Evolutionary conservation across 495 filamentous ascomycete species (phyloP).

Genomic region (Penicillium fimorum): DNA sequence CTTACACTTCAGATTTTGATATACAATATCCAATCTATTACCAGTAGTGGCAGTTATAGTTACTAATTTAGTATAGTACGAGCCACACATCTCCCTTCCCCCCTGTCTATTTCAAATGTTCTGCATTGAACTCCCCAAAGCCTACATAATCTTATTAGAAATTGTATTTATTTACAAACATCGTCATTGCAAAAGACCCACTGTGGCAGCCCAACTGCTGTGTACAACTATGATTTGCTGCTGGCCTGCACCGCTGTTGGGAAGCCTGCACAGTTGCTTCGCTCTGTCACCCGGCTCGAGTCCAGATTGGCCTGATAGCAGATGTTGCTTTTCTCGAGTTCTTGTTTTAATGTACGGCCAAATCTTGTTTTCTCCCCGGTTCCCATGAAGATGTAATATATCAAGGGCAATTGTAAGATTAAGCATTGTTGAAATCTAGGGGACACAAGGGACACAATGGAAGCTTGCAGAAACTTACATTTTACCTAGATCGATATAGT

Average conservation of each 20-base stretch:
- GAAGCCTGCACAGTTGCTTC: conserved; percentile 27
- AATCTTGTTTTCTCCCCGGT: background rate
- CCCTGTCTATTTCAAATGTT: conserved; percentile 1
- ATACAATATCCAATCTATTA: background rate
- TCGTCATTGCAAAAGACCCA: conserved; percentile 26
- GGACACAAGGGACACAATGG: background rate
- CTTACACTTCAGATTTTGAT: background rate
- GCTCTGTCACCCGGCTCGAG: conserved; percentile 20
- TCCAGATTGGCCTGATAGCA: conserved; percentile 20
- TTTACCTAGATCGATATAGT: background rate
- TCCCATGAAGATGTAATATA: background rate
- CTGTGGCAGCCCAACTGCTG: conserved; percentile 29
- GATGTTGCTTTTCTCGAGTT: conserved; percentile 1
- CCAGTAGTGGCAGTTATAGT: background rate
- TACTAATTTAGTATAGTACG: background rate
- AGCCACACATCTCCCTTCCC: background rate
- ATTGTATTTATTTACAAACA: conserved; percentile 15
- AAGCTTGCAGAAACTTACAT: background rate
- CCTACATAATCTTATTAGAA: background rate
- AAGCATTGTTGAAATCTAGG: background rate
- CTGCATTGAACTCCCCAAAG: background rate
- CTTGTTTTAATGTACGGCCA: background rate
- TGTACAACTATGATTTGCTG: conserved; percentile 44
- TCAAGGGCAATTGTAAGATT: conserved; percentile 4
- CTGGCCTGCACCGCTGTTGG: conserved; percentile 21